A percentile compares a stretch with the other conserved stretches of the same genome.
Evolutionary conservation across 768 basidiomycete species (phyloP).

Genomic region (Lactarius evosmus): DNA sequence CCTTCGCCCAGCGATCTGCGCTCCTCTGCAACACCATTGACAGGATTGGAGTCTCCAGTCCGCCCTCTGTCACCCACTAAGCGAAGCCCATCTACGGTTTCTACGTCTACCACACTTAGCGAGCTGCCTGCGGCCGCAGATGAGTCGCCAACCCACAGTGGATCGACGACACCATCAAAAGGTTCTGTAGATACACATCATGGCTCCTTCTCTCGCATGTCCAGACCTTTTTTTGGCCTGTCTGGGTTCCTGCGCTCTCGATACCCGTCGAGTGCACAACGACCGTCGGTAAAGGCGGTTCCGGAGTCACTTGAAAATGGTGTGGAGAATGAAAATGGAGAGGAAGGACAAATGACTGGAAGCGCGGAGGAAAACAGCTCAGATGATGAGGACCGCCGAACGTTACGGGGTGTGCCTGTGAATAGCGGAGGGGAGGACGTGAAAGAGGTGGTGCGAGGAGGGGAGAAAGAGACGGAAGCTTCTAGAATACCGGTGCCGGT

Average conservation of each 20-base stretch:
- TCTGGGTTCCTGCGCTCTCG: conserved; percentile 62
- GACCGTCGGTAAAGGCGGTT: conserved; percentile 29
- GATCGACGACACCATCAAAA: conserved; percentile 54
- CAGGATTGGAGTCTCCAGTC: conserved; percentile 18
- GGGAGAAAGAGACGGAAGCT: conserved; percentile 9
- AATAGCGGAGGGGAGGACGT: conserved; percentile 3
- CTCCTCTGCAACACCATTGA: conserved; percentile 8
- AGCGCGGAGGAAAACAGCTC: neutral
- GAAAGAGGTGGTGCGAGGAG: conserved; percentile 5
- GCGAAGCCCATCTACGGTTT: neutral
- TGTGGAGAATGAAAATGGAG: conserved; percentile 22
- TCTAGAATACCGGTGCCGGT: neutral
- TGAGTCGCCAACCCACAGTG: conserved; percentile 49
- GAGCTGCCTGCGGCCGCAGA: conserved; percentile 36
- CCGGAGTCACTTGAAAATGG: conserved; percentile 29
- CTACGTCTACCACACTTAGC: conserved; percentile 4
- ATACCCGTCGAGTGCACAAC: conserved; percentile 46
- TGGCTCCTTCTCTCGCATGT: conserved; percentile 36
- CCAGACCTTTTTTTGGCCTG: conserved; percentile 45
- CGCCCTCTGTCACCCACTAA: conserved; percentile 7
- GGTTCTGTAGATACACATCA: conserved; percentile 25
- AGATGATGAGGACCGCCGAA: conserved; percentile 14
- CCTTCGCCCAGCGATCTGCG: neutral
- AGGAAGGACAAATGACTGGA: conserved; percentile 26
- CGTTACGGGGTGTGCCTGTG: conserved; percentile 33